Percentiles rank a stretch among this genome's conserved stretches.
These are phyloP conservation scores for Fusarium falciforme DNA, from an alignment of 2,329 filamentous ascomycete genomes.

Conservation along the genomic window DNA sequence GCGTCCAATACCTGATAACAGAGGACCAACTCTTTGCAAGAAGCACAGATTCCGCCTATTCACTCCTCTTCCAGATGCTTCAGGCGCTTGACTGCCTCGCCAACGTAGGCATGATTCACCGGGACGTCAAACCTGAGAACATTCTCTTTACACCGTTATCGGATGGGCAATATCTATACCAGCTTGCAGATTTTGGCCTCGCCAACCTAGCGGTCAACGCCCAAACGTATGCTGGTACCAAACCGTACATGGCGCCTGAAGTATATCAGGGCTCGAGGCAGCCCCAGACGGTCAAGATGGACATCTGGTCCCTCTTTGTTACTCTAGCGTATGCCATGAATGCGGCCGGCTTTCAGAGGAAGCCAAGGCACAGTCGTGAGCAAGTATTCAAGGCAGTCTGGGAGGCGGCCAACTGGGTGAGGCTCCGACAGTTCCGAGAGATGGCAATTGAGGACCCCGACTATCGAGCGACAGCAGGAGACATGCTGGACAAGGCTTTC, in stretches of 20 bases:
- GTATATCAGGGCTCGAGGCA: rapidly evolving
- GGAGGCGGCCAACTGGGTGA: background rate
- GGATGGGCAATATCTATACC: background rate
- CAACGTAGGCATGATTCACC: constrained; percentile 22
- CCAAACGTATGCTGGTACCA: background rate
- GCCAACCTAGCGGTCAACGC: background rate
- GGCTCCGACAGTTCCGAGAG: background rate
- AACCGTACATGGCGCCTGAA: constrained; percentile 24
- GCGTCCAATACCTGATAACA: background rate
- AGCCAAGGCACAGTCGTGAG: background rate
- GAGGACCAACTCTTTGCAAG: background rate
- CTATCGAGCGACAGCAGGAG: background rate
- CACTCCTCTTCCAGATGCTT: background rate
- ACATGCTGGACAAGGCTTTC: constrained; percentile 2
- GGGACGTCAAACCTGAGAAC: constrained; percentile 38
- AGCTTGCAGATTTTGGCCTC: background rate
- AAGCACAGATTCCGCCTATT: too few relatives aligned
- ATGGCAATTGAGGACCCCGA: background rate
- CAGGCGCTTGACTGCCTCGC: background rate
- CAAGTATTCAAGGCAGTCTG: background rate
- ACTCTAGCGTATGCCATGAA: constrained; percentile 17
- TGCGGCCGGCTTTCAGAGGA: background rate
- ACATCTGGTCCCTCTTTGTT: constrained; percentile 44
- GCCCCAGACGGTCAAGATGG: constrained; percentile 36
- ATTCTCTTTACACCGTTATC: background rate